Evolutionary conservation across 2,329 filamentous ascomycete species (phyloP).

Genomic region (Cladosporium halotolerans): DNA sequence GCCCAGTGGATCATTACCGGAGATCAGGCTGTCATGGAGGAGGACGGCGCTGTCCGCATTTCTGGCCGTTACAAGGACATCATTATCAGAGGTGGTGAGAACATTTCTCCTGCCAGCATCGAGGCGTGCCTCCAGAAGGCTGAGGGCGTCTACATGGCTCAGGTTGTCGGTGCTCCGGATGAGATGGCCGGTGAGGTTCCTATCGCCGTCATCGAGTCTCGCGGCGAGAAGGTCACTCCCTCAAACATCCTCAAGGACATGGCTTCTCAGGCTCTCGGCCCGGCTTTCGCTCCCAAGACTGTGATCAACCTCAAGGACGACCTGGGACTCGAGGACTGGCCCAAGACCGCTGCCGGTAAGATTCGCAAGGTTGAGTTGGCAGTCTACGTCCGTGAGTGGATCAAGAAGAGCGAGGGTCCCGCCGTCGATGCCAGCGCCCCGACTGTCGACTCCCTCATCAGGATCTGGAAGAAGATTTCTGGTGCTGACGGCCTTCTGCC

Average conservation of each 20-base stretch:
- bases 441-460: slow-evolving; percentile 25
- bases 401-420: slow-evolving; percentile 21
- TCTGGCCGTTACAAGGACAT: slow-evolving; percentile 31
- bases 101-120: slow-evolving; percentile 45
- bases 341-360: slow-evolving; percentile 41
- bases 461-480: slow-evolving; percentile 29
- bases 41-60: slow-evolving; percentile 36
- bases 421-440: slow-evolving; percentile 23
- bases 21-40: slow-evolving; percentile 48
- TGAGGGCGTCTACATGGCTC: slow-evolving; percentile 29
- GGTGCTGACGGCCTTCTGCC: slow-evolving; percentile 23
- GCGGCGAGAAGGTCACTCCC: slow-evolving; percentile 27
- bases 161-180: slow-evolving; percentile 42
- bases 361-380: slow-evolving; percentile 38
- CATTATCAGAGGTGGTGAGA: slow-evolving; percentile 56
- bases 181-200: slow-evolving; percentile 44
- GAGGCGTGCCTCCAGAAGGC: slow-evolving; percentile 33
- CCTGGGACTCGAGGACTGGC: slow-evolving; percentile 35
- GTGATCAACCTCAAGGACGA: slow-evolving; percentile 39
- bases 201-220: slow-evolving; percentile 38
- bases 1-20: slow-evolving; percentile 62
- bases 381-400: slow-evolving; percentile 23
- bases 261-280: slow-evolving; percentile 32
- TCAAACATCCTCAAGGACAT: slow-evolving; percentile 33
- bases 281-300: slow-evolving; percentile 35